Conservation (phyloP, 345 rosid species). For the Salix purpurea region DNA sequence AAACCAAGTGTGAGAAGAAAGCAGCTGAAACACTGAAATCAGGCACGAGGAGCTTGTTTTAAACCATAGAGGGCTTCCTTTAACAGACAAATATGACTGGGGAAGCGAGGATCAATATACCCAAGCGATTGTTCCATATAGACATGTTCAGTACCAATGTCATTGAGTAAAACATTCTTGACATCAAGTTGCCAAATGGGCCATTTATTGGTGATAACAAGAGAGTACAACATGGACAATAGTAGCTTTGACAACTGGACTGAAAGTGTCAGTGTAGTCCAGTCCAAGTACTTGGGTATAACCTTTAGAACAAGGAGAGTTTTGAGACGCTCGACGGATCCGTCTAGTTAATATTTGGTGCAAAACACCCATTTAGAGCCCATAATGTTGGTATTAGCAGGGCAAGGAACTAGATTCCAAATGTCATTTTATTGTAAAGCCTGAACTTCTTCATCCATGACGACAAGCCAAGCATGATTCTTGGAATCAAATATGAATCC, state of each 20-base stretch:
- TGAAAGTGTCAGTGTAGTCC: constrained; percentile 7
- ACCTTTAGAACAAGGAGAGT: background rate
- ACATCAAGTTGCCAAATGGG: background rate
- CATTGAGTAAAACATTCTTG: constrained; percentile 1
- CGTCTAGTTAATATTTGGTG: background rate
- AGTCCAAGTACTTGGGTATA: background rate
- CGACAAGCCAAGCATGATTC: background rate
- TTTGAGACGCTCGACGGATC: background rate
- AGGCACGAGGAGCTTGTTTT: no score
- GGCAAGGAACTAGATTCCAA: constrained; percentile 3
- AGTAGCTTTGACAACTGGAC: constrained; percentile 9
- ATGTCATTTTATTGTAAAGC: constrained; percentile 4
- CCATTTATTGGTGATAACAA: background rate
- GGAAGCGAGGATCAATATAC: no score
- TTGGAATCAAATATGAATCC: constrained; percentile 5
- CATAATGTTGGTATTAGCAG: background rate
- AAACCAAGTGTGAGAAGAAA: no score
- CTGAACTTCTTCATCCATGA: constrained; percentile 5
- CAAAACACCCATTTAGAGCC: constrained; percentile 16
- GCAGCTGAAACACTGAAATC: no score
- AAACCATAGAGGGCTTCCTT: no score
- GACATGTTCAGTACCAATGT: background rate
- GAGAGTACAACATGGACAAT: background rate
- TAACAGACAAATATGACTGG: no score
- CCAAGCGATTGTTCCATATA: background rate